Base-by-base conservation (phyloP, 192 early-diverging fungal species). In the Allomyces arbusculus region DNA sequence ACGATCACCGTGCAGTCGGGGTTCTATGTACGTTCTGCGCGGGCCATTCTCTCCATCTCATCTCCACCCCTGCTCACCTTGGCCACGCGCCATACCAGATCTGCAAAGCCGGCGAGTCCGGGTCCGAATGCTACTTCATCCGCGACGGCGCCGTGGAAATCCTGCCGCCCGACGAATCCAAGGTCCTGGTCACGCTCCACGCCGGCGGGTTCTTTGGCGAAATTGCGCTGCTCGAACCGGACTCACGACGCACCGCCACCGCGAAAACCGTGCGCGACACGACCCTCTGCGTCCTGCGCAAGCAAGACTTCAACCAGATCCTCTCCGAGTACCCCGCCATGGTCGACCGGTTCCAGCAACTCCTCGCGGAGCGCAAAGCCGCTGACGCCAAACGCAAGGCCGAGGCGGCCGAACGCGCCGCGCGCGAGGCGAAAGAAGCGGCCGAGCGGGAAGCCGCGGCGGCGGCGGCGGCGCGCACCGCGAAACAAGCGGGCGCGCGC, bases 71-170 rank as follows among this genome's bases (percentile, higher is more conserved):
- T 28, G 4, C 26, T 4, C 26, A 3, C 26, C 26, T 28, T n/a
- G n/a, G n/a, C n/a, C n/a, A n/a, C n/a, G n/a, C n/a, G n/a, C n/a
- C n/a, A n/a, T 7, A 7, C 20, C 68, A 28, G 70, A 43, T 70
- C 62, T 66, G 26, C 50, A 58, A 61, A 70, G 33, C 20, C 50
- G 69, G 65, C 20, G 69, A 70, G 4, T 68, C 64, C 22, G 69
- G 25, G 7, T 1, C 4, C 6, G 69, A 70, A 62, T 69, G 69
- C 66, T 70, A 33, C 62, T 70, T 70, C 66, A 67, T 70, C 33
- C 50, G 62, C 25, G 24, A 62, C 33, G 69, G 69, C 10, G 69
- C 20, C 9, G 66, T 69, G 24, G 61, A 69, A 23, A 43, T 70
- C 20, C 4, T 58, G 3, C 50, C 50, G 16, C 16, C 50, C 12